These are phyloP conservation scores for Trichoderma lentiforme DNA, from an alignment of 2,329 filamentous ascomycete species.

Conservation along the genomic window DNA sequence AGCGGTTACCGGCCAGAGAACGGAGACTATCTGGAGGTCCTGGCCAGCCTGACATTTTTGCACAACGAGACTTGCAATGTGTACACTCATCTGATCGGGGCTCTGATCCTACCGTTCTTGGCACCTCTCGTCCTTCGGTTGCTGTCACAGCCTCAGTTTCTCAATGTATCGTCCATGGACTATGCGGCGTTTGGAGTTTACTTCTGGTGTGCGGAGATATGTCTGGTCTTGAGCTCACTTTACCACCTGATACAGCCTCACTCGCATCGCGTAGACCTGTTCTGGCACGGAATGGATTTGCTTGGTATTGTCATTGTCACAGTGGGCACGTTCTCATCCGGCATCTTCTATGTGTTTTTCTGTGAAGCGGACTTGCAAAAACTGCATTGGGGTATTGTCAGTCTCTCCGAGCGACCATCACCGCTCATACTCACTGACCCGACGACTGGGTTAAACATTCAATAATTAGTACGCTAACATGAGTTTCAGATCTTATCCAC, in stretches of 20 bases:
- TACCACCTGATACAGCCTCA: conserved; percentile 7
- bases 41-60: background rate
- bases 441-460: background rate
- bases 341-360: conserved; percentile 8
- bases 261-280: background rate
- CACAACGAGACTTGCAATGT: conserved; percentile 10
- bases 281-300: conserved; percentile 7
- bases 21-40: background rate
- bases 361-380: conserved; percentile 2
- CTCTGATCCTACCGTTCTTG: background rate
- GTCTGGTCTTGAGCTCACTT: background rate
- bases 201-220: background rate
- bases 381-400: conserved; percentile 1
- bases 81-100: background rate
- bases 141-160: background rate
- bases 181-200: background rate
- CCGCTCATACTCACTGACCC: background rate
- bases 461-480: background rate
- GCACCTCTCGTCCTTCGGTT: background rate
- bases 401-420: background rate
- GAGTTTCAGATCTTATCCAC: background rate
- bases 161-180: background rate
- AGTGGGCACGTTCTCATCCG: conserved; percentile 2
- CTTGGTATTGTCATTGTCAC: conserved; percentile 6
- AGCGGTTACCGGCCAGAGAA: conserved; percentile 1